Base-by-base conservation (phyloP, 2,329 filamentous ascomycete genomes). In the Neofusicoccum sp. region DNA sequence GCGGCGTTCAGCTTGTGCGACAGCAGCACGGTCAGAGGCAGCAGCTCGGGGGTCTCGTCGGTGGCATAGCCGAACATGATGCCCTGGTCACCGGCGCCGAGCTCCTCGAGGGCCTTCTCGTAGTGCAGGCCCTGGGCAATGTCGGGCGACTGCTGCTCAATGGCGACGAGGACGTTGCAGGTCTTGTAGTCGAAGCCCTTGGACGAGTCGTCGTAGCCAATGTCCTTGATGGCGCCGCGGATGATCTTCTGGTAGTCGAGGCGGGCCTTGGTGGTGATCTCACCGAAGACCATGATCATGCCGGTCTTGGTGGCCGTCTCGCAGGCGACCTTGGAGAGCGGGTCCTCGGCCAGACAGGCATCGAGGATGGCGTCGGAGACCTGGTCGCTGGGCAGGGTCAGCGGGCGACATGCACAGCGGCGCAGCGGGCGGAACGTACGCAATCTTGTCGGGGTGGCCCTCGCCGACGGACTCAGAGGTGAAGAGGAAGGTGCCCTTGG, bases 141-240 rank as follows among this genome's bases (percentile, higher is more conserved):
- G 80, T 99, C 95, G 73, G 93, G 90, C 63, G 93, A 98, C 83
- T 99, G 95, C 83, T 99, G 87, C 88, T 99, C 95, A 79, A 99
- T 97, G 81, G 93, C 95, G 72, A 98, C 93, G 71, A 98, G 88
- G 75, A 99, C 86, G 84, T 97, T 98, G 84, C 90, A 93, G 70
- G 95, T 99, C 89, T 98, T 98, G 91, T 97, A 96, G 84, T 99
- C 95, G 81, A 99, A 99, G 66, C 95, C 95, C 88, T 99, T 99
- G 73, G 86, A 84, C 61, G 95, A 98, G 80, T 89, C 86, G 82
- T 99, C 95, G 82, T 98, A 99, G 73, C 95, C 95, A 75, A 99
- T 99, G 76, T 96, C 93, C 87, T 96, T 93, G 86, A 99, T 92
- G 76, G 93, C 87, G 67, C 88, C 80, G 79, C 95, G 93, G 79